These are phyloP conservation scores for Furcasterigmium furcatum DNA, from an alignment of 2,329 filamentous ascomycete species.

Conservation along the genomic window DNA sequence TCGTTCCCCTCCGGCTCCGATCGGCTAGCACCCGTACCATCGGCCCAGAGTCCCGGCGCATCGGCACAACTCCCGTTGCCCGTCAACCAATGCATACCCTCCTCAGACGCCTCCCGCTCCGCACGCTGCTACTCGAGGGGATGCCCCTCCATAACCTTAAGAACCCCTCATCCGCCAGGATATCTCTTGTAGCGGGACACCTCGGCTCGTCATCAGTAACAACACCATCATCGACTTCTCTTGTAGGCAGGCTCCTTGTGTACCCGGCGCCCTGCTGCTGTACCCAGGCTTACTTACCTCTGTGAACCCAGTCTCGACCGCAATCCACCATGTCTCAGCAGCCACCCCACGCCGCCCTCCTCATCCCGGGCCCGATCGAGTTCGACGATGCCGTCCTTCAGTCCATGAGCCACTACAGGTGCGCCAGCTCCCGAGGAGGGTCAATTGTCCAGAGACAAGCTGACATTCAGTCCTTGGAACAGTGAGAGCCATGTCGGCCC, in stretches of 20 bases:
- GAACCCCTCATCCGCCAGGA: constrained; percentile 15
- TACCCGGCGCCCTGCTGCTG: too few relatives aligned
- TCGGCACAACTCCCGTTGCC: not conserved
- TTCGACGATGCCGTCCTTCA: constrained; percentile 96
- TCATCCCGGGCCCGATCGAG: constrained; percentile 97
- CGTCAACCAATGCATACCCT: constrained; percentile 11
- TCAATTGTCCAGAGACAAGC: constrained; percentile 1
- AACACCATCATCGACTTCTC: constrained; percentile 8
- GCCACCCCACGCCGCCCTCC: constrained; percentile 65
- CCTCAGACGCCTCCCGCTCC: constrained; percentile 13
- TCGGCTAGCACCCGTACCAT: not conserved
- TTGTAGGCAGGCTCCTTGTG: too few relatives aligned
- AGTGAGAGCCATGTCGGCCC: constrained; percentile 93
- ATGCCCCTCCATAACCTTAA: constrained; percentile 16
- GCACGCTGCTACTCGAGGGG: constrained; percentile 11
- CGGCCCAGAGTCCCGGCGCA: not conserved
- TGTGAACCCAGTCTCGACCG: constrained; percentile 4
- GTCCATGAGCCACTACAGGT: constrained; percentile 95
- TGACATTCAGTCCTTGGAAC: constrained; percentile 13
- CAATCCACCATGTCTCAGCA: constrained; percentile 56
- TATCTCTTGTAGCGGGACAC: constrained; percentile 14
- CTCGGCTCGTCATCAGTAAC: constrained; percentile 8
- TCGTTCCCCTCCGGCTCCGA: not conserved
- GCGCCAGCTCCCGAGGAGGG: constrained; percentile 18
- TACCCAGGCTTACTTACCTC: too few relatives aligned